Percentiles rank a stretch among this genome's conserved stretches.
Evolutionary conservation across 495 filamentous ascomycete genomes (phyloP).

Genomic region (Delitschia confertaspora): DNA sequence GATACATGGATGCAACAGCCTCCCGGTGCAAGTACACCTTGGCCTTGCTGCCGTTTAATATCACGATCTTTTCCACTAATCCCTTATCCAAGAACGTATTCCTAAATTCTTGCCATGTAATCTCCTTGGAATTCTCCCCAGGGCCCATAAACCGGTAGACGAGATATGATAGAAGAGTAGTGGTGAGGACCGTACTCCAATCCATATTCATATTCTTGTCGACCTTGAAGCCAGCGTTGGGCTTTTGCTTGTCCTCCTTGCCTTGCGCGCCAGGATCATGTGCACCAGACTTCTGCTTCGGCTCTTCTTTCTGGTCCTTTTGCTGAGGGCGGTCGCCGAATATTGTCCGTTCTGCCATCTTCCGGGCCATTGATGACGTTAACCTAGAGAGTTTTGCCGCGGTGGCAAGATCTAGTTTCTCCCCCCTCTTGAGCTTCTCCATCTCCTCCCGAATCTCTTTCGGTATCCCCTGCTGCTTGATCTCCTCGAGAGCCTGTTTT

Average conservation of each 20-base stretch:
- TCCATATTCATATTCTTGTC: conserved; percentile 46
- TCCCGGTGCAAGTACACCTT: conserved; percentile 79
- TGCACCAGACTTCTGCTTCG: conserved; percentile 34
- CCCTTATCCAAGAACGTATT: conserved; percentile 92
- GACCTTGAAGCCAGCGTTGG: conserved; percentile 38
- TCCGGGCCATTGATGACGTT: conserved; percentile 38
- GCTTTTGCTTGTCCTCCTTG: conserved; percentile 30
- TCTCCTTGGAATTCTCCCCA: conserved; percentile 63
- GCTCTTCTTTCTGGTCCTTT: conserved; percentile 17
- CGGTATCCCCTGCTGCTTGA: conserved; percentile 47
- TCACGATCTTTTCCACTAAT: conserved; percentile 83
- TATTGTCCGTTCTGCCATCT: conserved; percentile 29
- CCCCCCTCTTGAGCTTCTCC: conserved; percentile 35
- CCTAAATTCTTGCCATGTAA: conserved; percentile 94
- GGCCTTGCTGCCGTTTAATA: conserved; percentile 64
- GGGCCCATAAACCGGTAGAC: conserved; percentile 53
- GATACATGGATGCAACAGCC: conserved; percentile 65
- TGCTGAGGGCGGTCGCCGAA: conserved; percentile 3
- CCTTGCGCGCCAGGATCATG: conserved; percentile 33
- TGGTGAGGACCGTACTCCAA: conserved; percentile 45
- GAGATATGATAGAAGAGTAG: conserved; percentile 53
- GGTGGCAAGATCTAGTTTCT: conserved; percentile 40
- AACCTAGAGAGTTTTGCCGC: conserved; percentile 44
- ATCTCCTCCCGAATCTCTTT: conserved; percentile 43
- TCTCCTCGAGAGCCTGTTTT: conserved; percentile 36